Conservation (phyloP, 2,329 filamentous ascomycete species). For the Mycosphaerella sp. region DNA sequence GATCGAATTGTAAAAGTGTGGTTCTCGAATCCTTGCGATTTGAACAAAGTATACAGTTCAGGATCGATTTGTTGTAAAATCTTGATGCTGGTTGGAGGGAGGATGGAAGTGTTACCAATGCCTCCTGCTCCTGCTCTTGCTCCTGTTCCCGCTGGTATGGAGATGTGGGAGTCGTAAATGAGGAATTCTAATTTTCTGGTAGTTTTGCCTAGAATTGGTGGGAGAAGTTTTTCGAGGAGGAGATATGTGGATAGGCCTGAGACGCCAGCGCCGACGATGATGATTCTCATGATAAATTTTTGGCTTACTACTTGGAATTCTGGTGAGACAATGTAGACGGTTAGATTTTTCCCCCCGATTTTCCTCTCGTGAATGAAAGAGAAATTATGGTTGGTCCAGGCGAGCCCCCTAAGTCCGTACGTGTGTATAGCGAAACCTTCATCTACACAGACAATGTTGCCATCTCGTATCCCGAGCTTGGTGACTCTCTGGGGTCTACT, state of each 20-base stretch:
- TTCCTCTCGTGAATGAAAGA: too few relatives aligned
- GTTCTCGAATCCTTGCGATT: constrained; percentile 6
- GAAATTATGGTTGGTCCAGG: too few relatives aligned
- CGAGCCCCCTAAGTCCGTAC: too few relatives aligned
- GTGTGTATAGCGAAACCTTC: too few relatives aligned
- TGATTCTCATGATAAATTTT: constrained; percentile 6
- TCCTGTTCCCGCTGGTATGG: not conserved
- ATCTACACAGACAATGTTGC: too few relatives aligned
- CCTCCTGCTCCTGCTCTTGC: not conserved
- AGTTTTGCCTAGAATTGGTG: not conserved
- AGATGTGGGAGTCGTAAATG: constrained; percentile 7
- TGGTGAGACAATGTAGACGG: not conserved
- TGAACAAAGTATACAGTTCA: constrained; percentile 3
- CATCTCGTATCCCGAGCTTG: too few relatives aligned
- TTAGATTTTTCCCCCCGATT: too few relatives aligned
- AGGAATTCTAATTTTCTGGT: not conserved
- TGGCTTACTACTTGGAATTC: not conserved
- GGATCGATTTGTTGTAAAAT: constrained; percentile 1
- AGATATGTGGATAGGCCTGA: constrained; percentile 10
- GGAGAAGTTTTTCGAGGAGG: not conserved
- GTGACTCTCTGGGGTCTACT: too few relatives aligned
- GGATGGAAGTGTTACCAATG: constrained; percentile 8
- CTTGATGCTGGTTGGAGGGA: constrained; percentile 6
- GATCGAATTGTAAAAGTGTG: constrained; percentile 3
- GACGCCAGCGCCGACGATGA: constrained; percentile 13